Base-by-base conservation (phyloP, 192 early-diverging fungal genomes). In the Coemansia sp. region DNA sequence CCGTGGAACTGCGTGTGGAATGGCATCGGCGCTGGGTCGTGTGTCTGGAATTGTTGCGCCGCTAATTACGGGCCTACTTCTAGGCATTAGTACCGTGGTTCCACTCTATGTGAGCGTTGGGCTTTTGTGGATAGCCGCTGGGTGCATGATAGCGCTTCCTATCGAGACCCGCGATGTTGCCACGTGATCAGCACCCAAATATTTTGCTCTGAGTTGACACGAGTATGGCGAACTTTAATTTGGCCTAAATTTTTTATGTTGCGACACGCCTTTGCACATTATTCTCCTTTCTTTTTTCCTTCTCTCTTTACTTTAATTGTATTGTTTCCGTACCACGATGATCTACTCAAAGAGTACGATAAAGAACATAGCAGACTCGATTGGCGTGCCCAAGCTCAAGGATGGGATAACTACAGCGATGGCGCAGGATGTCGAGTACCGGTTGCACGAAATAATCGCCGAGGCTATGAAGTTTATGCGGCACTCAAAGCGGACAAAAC, bases 401-500 rank as follows among this genome's bases (percentile, higher is more conserved):
- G 95, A 97, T 57, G 90, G 91, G 38, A 93, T 97, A 5, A 92
- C 94, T 5, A 77, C 79, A 2, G 91, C 91, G 4, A 74, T 99
- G 65, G 86, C 93, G 5, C 90, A 94, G 58, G 97, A 99, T 72
- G 93, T 94, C 32, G 97, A 99, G 77, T 99, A 97, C 79, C 86
- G 97, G 37, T 70, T 99, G 60, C 90, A 96, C 73, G 95, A 98
- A 75, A 88, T 99, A 53, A 88, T 98, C 38, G 38, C 94, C 87
- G 96, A 99, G 74, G 94, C 95, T 1, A 85, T 82, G 68, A 99
- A 99, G 85, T 98, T 98, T 74, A 99, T 99, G 98, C 89, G 92
- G 37, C 98, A 97, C 66, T 90, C 93, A 6, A 91, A 93, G 72
- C 86, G 97, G 57, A 87, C 90, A 32, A 91, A 89, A 70, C 75